Conservation (phyloP, 2,329 filamentous ascomycete species). For the Aspergillus unguis region DNA sequence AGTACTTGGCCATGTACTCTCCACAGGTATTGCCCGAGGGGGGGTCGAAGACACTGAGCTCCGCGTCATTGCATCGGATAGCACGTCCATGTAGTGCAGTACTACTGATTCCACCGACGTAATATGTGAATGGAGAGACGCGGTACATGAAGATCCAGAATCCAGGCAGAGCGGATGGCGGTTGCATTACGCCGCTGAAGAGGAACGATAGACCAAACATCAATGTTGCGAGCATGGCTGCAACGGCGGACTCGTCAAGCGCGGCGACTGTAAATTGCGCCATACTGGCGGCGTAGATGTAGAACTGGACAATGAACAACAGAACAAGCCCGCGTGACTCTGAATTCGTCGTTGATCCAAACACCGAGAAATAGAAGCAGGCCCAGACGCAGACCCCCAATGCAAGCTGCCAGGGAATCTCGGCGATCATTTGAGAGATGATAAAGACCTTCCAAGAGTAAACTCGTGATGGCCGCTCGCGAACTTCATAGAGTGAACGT, state of each 20-base stretch:
- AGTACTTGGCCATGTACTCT: conserved; percentile 56
- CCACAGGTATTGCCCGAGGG: conserved; percentile 55
- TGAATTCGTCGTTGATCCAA: background rate
- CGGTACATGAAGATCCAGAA: conserved; percentile 66
- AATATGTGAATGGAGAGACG: conserved; percentile 55
- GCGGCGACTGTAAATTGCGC: conserved; percentile 73
- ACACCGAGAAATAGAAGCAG: conserved; percentile 4
- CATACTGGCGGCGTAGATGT: conserved; percentile 78
- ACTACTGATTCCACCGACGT: conserved; percentile 62
- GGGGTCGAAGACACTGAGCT: conserved; percentile 65
- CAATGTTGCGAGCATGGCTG: conserved; percentile 69
- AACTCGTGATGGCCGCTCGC: conserved; percentile 76
- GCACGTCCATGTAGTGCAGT: conserved; percentile 65
- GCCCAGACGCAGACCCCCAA: conserved; percentile 58
- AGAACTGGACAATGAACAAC: conserved; percentile 69
- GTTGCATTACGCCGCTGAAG: conserved; percentile 67
- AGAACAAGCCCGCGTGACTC: conserved; percentile 50
- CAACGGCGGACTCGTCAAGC: conserved; percentile 69
- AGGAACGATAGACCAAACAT: conserved; percentile 80
- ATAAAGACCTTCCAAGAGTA: conserved; percentile 87
- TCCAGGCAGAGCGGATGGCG: conserved; percentile 58
- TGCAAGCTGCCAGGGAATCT: conserved; percentile 78
- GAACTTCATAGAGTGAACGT: conserved; percentile 76
- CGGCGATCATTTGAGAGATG: conserved; percentile 75
- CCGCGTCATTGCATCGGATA: conserved; percentile 65